phyloP scores from a whole-genome alignment of 208 protist species.

The Ichthyophonus hoferi region DNA sequence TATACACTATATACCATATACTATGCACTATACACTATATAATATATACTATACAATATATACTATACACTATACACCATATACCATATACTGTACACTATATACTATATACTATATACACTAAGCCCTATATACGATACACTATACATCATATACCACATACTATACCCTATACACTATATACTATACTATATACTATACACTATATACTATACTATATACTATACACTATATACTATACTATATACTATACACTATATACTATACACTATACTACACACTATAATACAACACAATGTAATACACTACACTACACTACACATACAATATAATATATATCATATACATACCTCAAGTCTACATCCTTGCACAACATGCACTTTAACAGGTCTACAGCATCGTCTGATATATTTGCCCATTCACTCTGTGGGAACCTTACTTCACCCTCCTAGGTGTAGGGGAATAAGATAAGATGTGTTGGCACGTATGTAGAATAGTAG shows the following conservation, averaged over 20 bases:
- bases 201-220: neutral
- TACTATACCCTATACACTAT: neutral
- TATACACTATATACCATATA: too few species aligned
- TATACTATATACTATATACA: too few species aligned
- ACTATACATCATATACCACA: too few species aligned
- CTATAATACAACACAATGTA: neutral
- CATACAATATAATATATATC: neutral
- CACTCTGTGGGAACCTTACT: neutral
- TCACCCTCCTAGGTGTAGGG: neutral
- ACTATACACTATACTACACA: neutral
- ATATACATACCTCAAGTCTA: neutral
- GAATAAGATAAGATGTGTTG: too few species aligned
- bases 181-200: neutral
- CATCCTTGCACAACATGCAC: neutral
- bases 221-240: neutral
- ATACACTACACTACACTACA: neutral
- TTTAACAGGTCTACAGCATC: neutral
- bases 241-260: neutral
- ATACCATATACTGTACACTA: too few species aligned
- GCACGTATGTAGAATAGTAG: too few species aligned
- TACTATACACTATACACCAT: too few species aligned
- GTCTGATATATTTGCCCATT: neutral
- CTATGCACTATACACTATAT: too few species aligned
- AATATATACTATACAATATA: too few species aligned
- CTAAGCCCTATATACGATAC: too few species aligned